Conservation (phyloP, 805 yeast species). For the Wickerhamomyces sydowiorum region DNA sequence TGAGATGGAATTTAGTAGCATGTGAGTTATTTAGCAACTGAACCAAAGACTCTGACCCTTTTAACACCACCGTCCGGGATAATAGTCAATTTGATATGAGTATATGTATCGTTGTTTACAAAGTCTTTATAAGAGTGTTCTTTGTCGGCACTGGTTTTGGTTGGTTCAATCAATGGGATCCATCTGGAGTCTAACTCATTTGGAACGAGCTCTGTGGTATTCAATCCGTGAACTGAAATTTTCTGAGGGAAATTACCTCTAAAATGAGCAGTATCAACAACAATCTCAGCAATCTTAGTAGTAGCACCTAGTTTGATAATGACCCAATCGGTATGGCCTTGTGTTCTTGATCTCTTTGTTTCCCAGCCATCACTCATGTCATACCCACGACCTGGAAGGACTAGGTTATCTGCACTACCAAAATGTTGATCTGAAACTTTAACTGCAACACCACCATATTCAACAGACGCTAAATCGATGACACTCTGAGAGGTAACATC, state of each 20-base stretch:
- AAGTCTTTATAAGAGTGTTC: constrained; percentile 54
- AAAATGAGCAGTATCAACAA: constrained; percentile 89
- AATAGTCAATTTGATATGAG: constrained; percentile 75
- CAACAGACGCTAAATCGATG: constrained; percentile 74
- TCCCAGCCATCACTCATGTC: constrained; percentile 99
- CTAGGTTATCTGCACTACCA: constrained; percentile 83
- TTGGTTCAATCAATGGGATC: constrained; percentile 57
- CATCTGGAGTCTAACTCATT: constrained; percentile 43
- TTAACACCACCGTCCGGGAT: constrained; percentile 98
- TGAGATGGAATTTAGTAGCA: too few relatives aligned
- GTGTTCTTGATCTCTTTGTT: constrained; percentile 78
- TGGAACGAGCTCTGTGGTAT: constrained; percentile 30
- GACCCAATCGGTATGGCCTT: constrained; percentile 91
- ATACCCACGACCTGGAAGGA: constrained; percentile 89
- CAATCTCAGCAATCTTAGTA: constrained; percentile 50
- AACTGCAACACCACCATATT: constrained; percentile 86
- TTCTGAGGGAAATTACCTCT: constrained; percentile 93
- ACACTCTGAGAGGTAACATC: constrained; percentile 20
- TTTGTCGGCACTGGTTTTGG: constrained; percentile 77
- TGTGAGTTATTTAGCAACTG: constrained; percentile 15
- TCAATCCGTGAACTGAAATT: constrained; percentile 60
- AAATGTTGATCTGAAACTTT: constrained; percentile 88
- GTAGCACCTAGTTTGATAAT: constrained; percentile 70
- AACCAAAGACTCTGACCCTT: constrained; percentile 79
- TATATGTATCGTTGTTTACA: constrained; percentile 30